A percentile compares a stretch with the other conserved stretches of the same genome.
Evolutionary conservation across 495 filamentous ascomycete species (phyloP).

Genomic region (Penicillium bialowiezense): DNA sequence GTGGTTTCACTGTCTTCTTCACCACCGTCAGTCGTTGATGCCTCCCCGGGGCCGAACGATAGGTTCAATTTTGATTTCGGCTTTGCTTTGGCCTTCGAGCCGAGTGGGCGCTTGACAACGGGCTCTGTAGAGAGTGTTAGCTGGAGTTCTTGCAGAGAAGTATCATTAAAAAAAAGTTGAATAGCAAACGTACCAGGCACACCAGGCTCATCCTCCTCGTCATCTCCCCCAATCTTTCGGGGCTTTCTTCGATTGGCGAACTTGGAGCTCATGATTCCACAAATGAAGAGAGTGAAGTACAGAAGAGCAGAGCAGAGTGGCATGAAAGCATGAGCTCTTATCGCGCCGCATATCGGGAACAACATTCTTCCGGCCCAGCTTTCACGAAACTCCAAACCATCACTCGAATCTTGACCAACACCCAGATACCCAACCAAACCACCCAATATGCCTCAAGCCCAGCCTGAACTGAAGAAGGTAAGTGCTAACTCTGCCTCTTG

Average conservation of each 20-base stretch:
- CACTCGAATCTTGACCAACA: slow-evolving; percentile 11
- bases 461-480: slow-evolving; percentile 98
- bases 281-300: not conserved
- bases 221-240: slow-evolving; percentile 68
- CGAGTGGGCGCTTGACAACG: slow-evolving; percentile 39
- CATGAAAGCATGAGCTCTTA: slow-evolving; percentile 24
- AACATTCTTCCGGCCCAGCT: slow-evolving; percentile 34
- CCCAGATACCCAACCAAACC: slow-evolving; percentile 16
- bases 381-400: slow-evolving; percentile 27
- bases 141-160: not conserved
- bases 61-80: slow-evolving; percentile 63
- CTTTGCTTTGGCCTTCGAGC: slow-evolving; percentile 51
- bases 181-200: slow-evolving; percentile 29
- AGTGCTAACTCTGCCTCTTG: slow-evolving; percentile 4
- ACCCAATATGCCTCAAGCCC: slow-evolving; percentile 91
- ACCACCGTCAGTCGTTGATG: slow-evolving; percentile 50
- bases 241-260: slow-evolving; percentile 70
- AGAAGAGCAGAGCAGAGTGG: not conserved
- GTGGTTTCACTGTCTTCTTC: slow-evolving; percentile 57
- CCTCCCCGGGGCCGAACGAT: slow-evolving; percentile 69
- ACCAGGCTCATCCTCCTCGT: slow-evolving; percentile 53
- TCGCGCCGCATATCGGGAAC: slow-evolving; percentile 28
- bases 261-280: slow-evolving; percentile 65
- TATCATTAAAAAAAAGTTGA: not conserved
- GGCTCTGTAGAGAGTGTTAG: slow-evolving; percentile 28